Evolutionary conservation across 2,329 filamentous ascomycete species (phyloP), one percentile per base, ranked within the genome.

Genomic region (Paecilomyces sp.): DNA sequence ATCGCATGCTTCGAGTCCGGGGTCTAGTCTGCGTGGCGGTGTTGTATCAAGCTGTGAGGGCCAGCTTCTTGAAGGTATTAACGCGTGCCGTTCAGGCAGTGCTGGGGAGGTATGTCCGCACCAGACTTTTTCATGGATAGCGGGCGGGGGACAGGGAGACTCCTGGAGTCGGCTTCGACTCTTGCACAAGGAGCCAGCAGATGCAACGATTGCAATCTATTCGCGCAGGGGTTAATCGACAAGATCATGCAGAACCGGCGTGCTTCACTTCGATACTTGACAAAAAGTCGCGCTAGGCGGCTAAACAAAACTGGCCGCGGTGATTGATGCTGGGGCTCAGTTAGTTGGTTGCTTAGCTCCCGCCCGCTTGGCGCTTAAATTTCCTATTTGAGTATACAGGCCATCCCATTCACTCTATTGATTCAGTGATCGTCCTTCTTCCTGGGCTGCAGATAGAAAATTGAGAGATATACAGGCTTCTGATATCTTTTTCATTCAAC

Each of bases 1-100:
- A 93, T 93, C 78, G 85, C 86, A 88, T 88, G 73, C 75, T 78
- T 74, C 70, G 41, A 47, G 41, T 47, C 18, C 41, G 8, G n/a
- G 5, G 7, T 47, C 41, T 18, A 47, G 41, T 47, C 13, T 47
- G 41, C n/a, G 41, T 22, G 41, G 15, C 7, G 9, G 18, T 47
- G 41, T 22, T 47, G 18, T 47, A 47, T 47, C 18, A 47, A 18
- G 15, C 41, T 47, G n/a, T 2, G 41, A 18, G 18, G 7, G 41
- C 18, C 41, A 47, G n/a, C 9, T 47, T 4, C 18, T n/a, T 47
- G 7, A 8, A 2, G 41, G 15, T n/a, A 47, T n/a, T 18, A 47
- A 47, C 41, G 41, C 41, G 41, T 47, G n/a, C 15, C 41, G 41
- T 15, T 18, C 6, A 47, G 22, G 18, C 18, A n/a, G 41, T 22